Percentiles rank a stretch among this genome's conserved stretches.
Conservation (phyloP, 2,329 filamentous ascomycete species). For the Trichothecium roseum region DNA sequence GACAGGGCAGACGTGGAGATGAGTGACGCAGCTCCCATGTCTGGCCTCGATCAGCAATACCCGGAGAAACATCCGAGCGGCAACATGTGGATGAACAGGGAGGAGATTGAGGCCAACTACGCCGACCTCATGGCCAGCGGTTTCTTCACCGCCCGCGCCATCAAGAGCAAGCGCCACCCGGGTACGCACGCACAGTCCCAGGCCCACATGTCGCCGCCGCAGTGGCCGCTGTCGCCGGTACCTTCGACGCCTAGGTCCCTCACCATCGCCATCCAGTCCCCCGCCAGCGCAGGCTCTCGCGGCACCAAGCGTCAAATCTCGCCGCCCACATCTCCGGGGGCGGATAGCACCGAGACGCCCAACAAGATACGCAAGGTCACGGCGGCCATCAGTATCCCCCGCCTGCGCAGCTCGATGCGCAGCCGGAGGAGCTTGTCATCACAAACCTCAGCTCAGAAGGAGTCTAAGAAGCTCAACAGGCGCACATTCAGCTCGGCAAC, state of each 20-base stretch:
- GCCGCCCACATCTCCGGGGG: constrained; percentile 2
- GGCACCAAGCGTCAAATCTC: constrained; percentile 39
- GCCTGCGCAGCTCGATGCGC: constrained; percentile 18
- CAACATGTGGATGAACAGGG: constrained; percentile 16
- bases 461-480: constrained; percentile 7
- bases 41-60: constrained; percentile 1
- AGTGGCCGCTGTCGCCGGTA: constrained; percentile 15
- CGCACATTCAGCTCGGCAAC: constrained; percentile 3
- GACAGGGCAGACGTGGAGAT: constrained; percentile 9
- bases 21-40: constrained; percentile 8
- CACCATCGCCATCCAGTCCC: constrained; percentile 16
- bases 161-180: constrained; percentile 43
- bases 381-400: constrained; percentile 27
- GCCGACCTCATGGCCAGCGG: constrained; percentile 44
- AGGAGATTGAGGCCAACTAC: constrained; percentile 47
- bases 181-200: constrained; percentile 13
- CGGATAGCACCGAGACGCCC: constrained; percentile 13
- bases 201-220: constrained; percentile 10
- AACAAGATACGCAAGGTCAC: constrained; percentile 45
- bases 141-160: constrained; percentile 49
- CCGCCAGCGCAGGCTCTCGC: constrained; percentile 22
- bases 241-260: constrained; percentile 8
- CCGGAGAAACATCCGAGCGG: constrained; percentile 6
- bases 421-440: constrained; percentile 12
- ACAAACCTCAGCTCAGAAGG: constrained; percentile 16